Evolutionary conservation across 257 asterid genomes (phyloP).

Genomic region (Ocimum tenuiflorum): DNA sequence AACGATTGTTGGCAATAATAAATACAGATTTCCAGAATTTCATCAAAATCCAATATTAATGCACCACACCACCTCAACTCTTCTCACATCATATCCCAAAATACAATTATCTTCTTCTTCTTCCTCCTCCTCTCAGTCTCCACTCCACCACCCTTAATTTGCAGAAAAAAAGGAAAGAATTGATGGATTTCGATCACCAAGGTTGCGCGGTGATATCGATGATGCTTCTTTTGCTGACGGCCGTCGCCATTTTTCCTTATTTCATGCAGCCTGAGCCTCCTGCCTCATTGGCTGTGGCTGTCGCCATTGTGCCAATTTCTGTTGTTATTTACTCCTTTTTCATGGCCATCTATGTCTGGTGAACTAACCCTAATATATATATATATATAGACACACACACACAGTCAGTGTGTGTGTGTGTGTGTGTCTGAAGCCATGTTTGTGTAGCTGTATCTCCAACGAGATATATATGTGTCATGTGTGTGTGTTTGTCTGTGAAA

Average conservation of each 20-base stretch:
- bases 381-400: too few relatives aligned
- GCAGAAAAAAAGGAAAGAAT: not conserved
- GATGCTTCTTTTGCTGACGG: conserved; percentile 13
- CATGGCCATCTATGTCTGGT: conserved; percentile 30
- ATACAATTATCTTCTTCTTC: too few relatives aligned
- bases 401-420: too few relatives aligned
- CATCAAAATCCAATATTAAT: too few relatives aligned
- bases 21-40: conserved; percentile 12
- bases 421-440: too few relatives aligned
- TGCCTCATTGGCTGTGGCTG: conserved; percentile 4
- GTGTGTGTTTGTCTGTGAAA: too few relatives aligned
- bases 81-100: too few relatives aligned
- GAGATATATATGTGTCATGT: too few relatives aligned
- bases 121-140: not conserved
- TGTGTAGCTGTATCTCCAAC: too few relatives aligned
- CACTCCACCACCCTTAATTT: not conserved
- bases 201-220: conserved; percentile 20
- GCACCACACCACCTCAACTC: too few relatives aligned
- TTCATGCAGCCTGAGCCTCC: conserved; percentile 37
- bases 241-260: conserved; percentile 20
- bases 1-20: not conserved
- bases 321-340: conserved; percentile 19
- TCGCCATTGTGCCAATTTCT: conserved; percentile 21
- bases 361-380: not conserved
- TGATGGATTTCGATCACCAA: conserved; percentile 18